These are phyloP conservation scores for Areca catechu DNA, from an alignment of 176 grass and related monocot genomes.

Conservation along the genomic window DNA sequence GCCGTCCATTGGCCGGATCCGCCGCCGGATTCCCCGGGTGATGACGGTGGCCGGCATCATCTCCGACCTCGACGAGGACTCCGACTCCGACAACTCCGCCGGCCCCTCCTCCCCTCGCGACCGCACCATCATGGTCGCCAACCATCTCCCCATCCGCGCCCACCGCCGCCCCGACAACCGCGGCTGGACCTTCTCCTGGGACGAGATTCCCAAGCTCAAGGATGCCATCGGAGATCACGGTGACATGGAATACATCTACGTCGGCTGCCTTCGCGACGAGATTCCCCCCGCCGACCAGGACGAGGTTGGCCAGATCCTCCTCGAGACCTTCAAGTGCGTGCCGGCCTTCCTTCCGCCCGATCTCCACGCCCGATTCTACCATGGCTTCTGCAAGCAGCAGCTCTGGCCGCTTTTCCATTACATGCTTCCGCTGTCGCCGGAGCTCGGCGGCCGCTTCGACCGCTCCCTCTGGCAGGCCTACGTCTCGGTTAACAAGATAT, in stretches of 20 bases:
- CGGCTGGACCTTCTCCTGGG: conserved; percentile 84
- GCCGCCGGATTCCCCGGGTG: conserved; percentile 58
- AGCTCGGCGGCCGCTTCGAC: conserved; percentile 61
- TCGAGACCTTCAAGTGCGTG: conserved; percentile 72
- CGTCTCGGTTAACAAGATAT: conserved; percentile 85
- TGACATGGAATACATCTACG: conserved; percentile 93
- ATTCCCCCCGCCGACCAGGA: conserved; percentile 68
- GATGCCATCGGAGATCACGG: conserved; percentile 53
- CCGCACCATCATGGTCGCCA: conserved; percentile 66
- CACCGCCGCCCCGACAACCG: conserved; percentile 68
- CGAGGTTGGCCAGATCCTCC: conserved; percentile 73
- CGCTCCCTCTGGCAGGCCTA: conserved; percentile 80
- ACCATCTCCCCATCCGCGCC: conserved; percentile 68
- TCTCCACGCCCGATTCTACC: conserved; percentile 68
- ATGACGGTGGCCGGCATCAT: conserved; percentile 95
- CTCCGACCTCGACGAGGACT: conserved; percentile 67
- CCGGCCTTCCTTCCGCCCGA: conserved; percentile 72
- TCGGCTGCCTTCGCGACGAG: conserved; percentile 68
- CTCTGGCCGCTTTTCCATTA: conserved; percentile 99
- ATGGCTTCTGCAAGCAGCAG: conserved; percentile 78
- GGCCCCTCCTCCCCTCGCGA: conserved; percentile 72
- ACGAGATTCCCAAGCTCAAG: conserved; percentile 92
- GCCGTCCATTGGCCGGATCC: not conserved
- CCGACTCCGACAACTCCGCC: conserved; percentile 64
- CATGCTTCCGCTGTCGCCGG: conserved; percentile 80